phyloP scores from a whole-genome alignment of 768 basidiomycete species.

The Hericium rajendrae region DNA sequence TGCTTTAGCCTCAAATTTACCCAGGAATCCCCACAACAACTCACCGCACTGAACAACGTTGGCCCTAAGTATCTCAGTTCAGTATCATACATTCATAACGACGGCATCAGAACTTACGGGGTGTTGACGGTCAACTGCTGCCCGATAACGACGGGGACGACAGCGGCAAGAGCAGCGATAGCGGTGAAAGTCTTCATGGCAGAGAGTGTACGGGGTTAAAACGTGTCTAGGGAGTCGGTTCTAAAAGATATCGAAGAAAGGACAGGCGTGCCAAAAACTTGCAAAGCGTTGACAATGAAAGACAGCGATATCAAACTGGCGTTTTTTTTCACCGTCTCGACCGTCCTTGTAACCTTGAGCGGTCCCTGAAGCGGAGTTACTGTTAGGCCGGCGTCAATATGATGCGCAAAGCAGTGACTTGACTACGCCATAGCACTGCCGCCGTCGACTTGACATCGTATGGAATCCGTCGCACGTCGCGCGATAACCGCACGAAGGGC shows the following conservation, averaged over 20 bases:
- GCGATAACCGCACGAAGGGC: too few relatives aligned
- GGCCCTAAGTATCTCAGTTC: constrained; percentile 19
- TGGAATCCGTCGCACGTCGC: too few relatives aligned
- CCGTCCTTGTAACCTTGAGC: neutral
- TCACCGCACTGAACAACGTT: constrained; percentile 41
- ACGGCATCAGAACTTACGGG: constrained; percentile 38
- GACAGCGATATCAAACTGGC: constrained; percentile 1
- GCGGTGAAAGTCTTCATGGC: constrained; percentile 29
- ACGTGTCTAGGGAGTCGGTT: neutral
- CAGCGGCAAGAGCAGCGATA: constrained; percentile 21
- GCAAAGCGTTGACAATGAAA: constrained; percentile 1
- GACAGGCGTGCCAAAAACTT: constrained; percentile 1
- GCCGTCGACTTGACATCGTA: too few relatives aligned
- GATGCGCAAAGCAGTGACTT: too few relatives aligned
- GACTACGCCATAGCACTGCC: too few relatives aligned
- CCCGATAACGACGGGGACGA: constrained; percentile 27
- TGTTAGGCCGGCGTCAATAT: too few relatives aligned
- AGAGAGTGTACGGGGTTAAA: constrained; percentile 1
- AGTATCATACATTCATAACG: neutral
- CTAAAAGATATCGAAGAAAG: constrained; percentile 1
- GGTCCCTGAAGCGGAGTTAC: constrained; percentile 12
- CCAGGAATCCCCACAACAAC: constrained; percentile 13
- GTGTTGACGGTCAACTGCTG: constrained; percentile 49
- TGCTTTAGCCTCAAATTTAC: constrained; percentile 2
- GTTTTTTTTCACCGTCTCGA: neutral